These are phyloP conservation scores for Aspergillus floridensis DNA, from an alignment of 2,329 filamentous ascomycete genomes.

Conservation along the genomic window DNA sequence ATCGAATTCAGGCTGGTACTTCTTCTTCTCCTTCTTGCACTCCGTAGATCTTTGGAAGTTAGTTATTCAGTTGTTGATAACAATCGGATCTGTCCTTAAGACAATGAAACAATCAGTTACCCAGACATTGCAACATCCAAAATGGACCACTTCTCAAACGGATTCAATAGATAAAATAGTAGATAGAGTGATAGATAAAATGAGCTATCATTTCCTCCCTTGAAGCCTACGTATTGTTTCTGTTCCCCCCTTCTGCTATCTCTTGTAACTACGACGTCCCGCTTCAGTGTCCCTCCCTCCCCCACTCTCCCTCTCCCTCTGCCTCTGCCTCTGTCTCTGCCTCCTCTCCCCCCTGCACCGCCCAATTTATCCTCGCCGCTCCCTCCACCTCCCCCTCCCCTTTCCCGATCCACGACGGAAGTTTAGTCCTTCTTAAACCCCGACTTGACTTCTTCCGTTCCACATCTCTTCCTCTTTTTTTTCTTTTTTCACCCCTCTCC, in stretches of 20 bases:
- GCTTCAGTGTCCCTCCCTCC: constrained; percentile 16
- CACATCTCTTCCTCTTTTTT: constrained; percentile 7
- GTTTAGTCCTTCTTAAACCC: not conserved
- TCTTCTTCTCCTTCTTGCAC: not conserved
- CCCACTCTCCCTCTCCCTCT: constrained; percentile 16
- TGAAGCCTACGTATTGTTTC: not conserved
- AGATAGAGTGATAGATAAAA: too few relatives aligned
- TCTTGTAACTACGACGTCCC: constrained; percentile 2
- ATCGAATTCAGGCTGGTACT: not conserved
- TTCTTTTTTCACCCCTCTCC: not conserved
- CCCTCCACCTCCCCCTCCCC: not conserved
- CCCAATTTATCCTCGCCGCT: constrained; percentile 13
- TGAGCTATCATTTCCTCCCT: not conserved
- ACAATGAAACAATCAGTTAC: too few relatives aligned
- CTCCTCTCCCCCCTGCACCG: constrained; percentile 21
- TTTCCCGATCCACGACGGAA: constrained; percentile 8
- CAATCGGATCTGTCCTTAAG: too few relatives aligned
- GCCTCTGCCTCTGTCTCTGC: constrained; percentile 19
- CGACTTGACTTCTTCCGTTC: constrained; percentile 6
- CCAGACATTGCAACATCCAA: too few relatives aligned
- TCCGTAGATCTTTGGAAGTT: too few relatives aligned
- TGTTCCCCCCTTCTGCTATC: not conserved
- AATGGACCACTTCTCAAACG: too few relatives aligned
- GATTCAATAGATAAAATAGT: too few relatives aligned
- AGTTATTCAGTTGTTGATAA: too few relatives aligned